Percentiles rank a stretch among this genome's conserved stretches.
These are phyloP conservation scores for Neocucurbitaria cava DNA, from an alignment of 2,329 filamentous ascomycete genomes.

Conservation along the genomic window DNA sequence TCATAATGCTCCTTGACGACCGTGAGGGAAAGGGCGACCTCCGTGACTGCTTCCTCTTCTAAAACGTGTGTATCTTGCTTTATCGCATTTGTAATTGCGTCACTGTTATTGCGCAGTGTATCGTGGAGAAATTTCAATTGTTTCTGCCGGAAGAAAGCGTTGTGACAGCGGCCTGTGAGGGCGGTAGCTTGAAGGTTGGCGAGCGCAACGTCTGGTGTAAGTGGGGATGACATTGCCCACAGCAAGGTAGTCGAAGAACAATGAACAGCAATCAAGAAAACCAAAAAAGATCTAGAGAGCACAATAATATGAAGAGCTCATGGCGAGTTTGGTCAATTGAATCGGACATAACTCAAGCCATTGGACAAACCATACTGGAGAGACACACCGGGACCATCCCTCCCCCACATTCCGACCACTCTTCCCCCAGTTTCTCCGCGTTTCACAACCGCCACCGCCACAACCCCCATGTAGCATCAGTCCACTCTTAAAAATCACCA, in stretches of 20 bases:
- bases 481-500: too few species aligned
- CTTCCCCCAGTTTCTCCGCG: slow-evolving; percentile 10
- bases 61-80: slow-evolving; percentile 48
- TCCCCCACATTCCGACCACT: slow-evolving; percentile 29
- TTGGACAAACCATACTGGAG: slow-evolving; percentile 1
- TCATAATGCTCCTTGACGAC: slow-evolving; percentile 51
- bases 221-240: slow-evolving; percentile 18
- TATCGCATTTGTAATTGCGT: slow-evolving; percentile 51
- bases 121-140: slow-evolving; percentile 56
- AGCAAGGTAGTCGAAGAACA: not conserved
- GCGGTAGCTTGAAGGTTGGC: slow-evolving; percentile 50
- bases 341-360: not conserved
- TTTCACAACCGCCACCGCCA: slow-evolving; percentile 3
- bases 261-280: not conserved
- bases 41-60: slow-evolving; percentile 49
- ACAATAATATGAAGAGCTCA: slow-evolving; percentile 10
- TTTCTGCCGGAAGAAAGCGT: slow-evolving; percentile 55
- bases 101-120: slow-evolving; percentile 44
- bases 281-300: not conserved
- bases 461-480: not conserved
- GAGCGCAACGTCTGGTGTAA: slow-evolving; percentile 30
- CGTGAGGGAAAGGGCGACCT: slow-evolving; percentile 52
- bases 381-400: not conserved
- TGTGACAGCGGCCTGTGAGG: slow-evolving; percentile 55
- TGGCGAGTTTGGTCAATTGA: not conserved